Evolutionary conservation across 73 alveolate genomes (phyloP).

Genomic region (Symbiodinium natans): DNA sequence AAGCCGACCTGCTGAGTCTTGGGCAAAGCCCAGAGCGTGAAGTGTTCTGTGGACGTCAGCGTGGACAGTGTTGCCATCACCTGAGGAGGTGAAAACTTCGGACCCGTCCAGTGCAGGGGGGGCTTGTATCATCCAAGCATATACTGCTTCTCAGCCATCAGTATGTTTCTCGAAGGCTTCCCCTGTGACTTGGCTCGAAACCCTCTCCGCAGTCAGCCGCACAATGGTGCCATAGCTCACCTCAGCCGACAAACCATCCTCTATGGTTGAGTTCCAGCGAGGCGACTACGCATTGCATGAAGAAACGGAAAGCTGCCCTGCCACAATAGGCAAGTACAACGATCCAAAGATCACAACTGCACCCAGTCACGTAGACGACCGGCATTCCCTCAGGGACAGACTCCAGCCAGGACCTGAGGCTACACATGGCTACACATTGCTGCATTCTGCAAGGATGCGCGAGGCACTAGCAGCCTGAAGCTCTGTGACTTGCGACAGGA

Average conservation of each 20-base stretch:
- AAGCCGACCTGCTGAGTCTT: constrained; percentile 61
- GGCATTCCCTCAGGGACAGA: constrained; percentile 69
- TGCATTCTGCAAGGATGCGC: background rate
- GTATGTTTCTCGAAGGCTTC: background rate
- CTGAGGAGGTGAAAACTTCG: background rate
- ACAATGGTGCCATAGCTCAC: constrained; percentile 73
- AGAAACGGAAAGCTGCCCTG: no score
- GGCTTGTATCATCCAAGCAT: background rate
- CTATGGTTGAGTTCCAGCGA: background rate
- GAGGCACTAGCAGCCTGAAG: background rate
- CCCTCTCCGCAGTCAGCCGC: constrained; percentile 62
- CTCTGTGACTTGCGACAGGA: no score
- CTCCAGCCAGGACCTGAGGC: constrained; percentile 8
- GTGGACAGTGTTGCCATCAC: constrained; percentile 51
- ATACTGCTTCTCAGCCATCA: background rate
- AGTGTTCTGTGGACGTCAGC: constrained; percentile 40
- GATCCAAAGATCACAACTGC: no score
- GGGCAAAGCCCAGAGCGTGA: constrained; percentile 83
- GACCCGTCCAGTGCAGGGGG: background rate
- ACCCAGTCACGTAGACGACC: constrained; percentile 77
- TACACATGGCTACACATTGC: background rate
- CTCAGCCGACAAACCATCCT: background rate
- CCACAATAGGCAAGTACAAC: no score
- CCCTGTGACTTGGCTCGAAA: background rate
- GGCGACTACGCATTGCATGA: background rate